A percentile compares a stretch with the other conserved stretches of the same genome.
Evolutionary conservation across 306 rosid genomes (phyloP).

Genomic region (Lathyrus tuberosus): DNA sequence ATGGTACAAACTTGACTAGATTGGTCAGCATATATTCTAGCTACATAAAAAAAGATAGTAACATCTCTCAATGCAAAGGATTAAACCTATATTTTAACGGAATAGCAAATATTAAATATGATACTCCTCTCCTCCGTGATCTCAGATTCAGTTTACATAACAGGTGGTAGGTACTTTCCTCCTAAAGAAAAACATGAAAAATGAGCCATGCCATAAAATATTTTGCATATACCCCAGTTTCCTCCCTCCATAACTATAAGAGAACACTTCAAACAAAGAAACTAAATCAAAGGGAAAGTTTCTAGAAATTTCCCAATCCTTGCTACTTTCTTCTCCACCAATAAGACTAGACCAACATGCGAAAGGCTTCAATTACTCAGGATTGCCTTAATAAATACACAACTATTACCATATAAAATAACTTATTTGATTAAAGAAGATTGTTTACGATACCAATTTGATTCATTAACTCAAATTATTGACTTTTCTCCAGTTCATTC

Average conservation of each 20-base stretch:
- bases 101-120: background rate
- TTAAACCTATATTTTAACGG: background rate
- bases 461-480: constrained; percentile 17
- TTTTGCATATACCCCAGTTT: background rate
- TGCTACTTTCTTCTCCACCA: constrained; percentile 13
- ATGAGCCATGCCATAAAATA: constrained; percentile 6
- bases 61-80: background rate
- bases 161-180: constrained; percentile 3
- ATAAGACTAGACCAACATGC: background rate
- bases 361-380: constrained; percentile 6
- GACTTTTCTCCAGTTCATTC: constrained; percentile 20
- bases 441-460: no score
- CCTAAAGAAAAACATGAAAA: constrained; percentile 9
- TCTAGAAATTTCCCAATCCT: background rate
- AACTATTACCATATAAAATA: background rate
- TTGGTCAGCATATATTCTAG: background rate
- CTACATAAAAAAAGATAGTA: background rate
- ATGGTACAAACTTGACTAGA: background rate
- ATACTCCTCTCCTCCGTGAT: background rate
- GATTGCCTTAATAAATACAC: background rate
- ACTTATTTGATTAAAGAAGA: no score
- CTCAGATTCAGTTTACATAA: background rate
- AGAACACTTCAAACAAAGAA: constrained; percentile 26
- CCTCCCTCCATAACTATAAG: background rate
- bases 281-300: constrained; percentile 4